Percentiles rank a stretch among this genome's conserved stretches.
These are phyloP conservation scores for Lactifluus volemus DNA, from an alignment of 768 basidiomycete genomes.

Conservation along the genomic window DNA sequence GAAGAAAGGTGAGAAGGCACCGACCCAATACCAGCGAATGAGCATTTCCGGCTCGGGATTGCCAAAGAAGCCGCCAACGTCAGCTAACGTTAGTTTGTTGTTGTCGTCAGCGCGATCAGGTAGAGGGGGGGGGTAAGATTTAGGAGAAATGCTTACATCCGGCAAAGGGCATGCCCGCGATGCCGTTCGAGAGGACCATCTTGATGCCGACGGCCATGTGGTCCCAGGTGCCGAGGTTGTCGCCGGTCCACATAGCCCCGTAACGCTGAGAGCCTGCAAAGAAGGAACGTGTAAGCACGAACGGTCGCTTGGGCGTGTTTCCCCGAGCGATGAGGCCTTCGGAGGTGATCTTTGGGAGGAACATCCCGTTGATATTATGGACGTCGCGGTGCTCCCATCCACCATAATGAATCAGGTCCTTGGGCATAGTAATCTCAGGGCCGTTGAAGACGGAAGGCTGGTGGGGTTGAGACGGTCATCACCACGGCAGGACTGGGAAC, in stretches of 20 bases:
- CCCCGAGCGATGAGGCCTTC: constrained; percentile 74
- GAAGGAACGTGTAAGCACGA: constrained; percentile 93
- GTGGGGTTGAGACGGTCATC: constrained; percentile 17
- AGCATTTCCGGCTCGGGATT: constrained; percentile 94
- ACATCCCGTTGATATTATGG: constrained; percentile 97
- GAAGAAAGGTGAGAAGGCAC: constrained; percentile 95
- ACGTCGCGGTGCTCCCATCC: constrained; percentile 98
- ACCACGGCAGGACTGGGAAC: neutral
- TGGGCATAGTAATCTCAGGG: constrained; percentile 83
- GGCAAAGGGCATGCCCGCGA: constrained; percentile 85
- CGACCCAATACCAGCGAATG: constrained; percentile 95
- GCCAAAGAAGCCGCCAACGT: constrained; percentile 98
- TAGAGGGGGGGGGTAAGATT: neutral
- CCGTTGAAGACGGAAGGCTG: constrained; percentile 98
- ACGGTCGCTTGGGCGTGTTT: constrained; percentile 72
- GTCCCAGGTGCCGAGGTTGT: constrained; percentile 96
- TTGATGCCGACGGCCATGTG: constrained; percentile 91
- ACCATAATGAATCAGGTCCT: constrained; percentile 74
- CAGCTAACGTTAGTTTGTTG: constrained; percentile 44
- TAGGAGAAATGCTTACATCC: constrained; percentile 56
- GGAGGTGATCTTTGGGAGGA: constrained; percentile 74
- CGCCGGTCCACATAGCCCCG: constrained; percentile 98
- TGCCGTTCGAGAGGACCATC: constrained; percentile 83
- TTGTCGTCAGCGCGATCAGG: constrained; percentile 6
- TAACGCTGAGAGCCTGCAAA: constrained; percentile 93